These are phyloP conservation scores for Alisma plantagoaquatica DNA, from an alignment of 106 monocot genomes.

Conservation along the genomic window DNA sequence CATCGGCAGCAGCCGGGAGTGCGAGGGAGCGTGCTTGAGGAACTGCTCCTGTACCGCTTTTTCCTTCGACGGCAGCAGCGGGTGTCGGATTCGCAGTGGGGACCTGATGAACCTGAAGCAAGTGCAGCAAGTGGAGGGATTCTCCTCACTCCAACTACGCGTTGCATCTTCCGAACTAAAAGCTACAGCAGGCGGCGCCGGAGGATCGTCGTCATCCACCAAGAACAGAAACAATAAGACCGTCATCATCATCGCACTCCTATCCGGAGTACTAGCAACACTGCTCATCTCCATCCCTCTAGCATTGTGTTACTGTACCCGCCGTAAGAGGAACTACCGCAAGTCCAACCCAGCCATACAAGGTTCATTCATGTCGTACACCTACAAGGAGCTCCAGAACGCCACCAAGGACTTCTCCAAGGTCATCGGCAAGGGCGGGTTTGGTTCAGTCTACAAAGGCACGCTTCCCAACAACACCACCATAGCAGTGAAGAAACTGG, in stretches of 20 bases:
- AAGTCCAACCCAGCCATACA: not conserved
- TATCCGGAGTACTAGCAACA: not conserved
- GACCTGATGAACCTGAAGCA: not conserved
- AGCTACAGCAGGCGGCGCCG: not conserved
- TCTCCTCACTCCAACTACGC: too few relatives aligned
- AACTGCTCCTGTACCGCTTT: conserved; percentile 8
- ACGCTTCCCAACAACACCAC: not conserved
- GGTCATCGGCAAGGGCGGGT: not conserved
- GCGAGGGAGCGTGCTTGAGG: not conserved
- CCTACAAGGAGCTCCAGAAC: not conserved
- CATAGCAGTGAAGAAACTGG: conserved; percentile 6
- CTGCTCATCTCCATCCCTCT: not conserved
- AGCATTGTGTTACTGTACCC: not conserved
- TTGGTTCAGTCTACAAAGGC: conserved; percentile 2
- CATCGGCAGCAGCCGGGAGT: not conserved
- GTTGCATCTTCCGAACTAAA: not conserved
- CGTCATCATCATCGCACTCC: not conserved
- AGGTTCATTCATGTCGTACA: not conserved
- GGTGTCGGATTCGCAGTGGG: not conserved
- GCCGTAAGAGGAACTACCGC: not conserved
- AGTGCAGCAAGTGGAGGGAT: not conserved
- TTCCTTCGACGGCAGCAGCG: not conserved
- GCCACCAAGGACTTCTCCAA: conserved; percentile 4
- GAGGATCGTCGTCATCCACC: not conserved
- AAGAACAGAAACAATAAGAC: not conserved